Conservation (phyloP, 352 stramenopile species). For the Nothophytophthora sp. region DNA sequence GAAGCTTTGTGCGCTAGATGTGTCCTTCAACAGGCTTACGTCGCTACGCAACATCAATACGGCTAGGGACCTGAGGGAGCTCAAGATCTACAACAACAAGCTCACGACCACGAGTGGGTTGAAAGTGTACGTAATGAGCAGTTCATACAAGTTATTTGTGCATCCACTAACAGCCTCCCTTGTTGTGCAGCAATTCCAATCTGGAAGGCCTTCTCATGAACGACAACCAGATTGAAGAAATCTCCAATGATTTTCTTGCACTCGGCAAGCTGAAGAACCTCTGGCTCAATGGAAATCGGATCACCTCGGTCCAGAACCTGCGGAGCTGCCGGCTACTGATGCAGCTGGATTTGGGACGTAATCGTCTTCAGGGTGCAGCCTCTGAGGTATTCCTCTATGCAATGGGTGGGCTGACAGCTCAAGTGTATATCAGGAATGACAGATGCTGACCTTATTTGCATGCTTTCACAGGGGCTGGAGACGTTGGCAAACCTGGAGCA, state of each 20-base stretch:
- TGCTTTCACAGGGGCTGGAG: conserved; percentile 46
- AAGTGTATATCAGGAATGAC: not conserved
- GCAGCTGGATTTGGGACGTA: conserved; percentile 73
- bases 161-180: no score
- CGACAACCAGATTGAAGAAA: conserved; percentile 70
- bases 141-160: no score
- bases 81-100: conserved; percentile 87
- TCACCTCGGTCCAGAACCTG: conserved; percentile 52
- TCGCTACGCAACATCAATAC: conserved; percentile 62
- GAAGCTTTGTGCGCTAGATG: conserved; percentile 72
- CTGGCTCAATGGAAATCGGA: conserved; percentile 68
- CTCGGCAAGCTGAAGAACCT: conserved; percentile 75
- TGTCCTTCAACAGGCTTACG: conserved; percentile 77
- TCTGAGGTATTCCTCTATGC: conserved; percentile 35
- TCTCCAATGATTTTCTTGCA: conserved; percentile 56
- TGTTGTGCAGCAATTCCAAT: conserved; percentile 49
- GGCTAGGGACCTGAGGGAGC: conserved; percentile 59
- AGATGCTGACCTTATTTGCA: not conserved
- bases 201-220: conserved; percentile 70
- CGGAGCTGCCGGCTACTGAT: conserved; percentile 51
- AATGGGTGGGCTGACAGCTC: not conserved
- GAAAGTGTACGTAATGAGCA: conserved; percentile 34
- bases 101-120: conserved; percentile 52
- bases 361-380: conserved; percentile 39
- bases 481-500: conserved; percentile 53